Percentiles rank a stretch among this genome's conserved stretches.
Evolutionary conservation across 441 rosid genomes (phyloP).

Genomic region (Populus tomentosa): DNA sequence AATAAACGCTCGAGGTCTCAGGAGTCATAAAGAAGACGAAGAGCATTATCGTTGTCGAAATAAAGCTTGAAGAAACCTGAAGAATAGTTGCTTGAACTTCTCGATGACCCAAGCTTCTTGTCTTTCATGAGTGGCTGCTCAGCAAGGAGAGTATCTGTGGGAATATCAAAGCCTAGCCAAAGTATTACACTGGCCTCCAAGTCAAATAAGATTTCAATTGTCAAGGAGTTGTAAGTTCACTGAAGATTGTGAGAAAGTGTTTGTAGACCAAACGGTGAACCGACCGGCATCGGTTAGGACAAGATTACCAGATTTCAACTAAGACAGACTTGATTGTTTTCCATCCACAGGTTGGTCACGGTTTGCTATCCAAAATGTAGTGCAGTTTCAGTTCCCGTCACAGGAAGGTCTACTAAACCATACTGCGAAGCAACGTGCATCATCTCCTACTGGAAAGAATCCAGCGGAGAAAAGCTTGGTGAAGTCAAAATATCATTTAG

Average conservation of each 20-base stretch:
- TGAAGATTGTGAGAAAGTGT: not conserved
- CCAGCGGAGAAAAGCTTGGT: constrained; percentile 17
- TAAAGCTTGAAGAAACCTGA: constrained; percentile 23
- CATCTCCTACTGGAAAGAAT: constrained; percentile 13
- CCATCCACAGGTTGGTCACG: constrained; percentile 22
- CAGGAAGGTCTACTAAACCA: constrained; percentile 17
- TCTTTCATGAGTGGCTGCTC: constrained; percentile 18
- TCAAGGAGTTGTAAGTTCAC: constrained; percentile 1
- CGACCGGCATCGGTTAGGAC: constrained; percentile 11
- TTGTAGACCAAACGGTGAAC: constrained; percentile 8
- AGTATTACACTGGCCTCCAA: not conserved
- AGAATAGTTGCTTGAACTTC: constrained; percentile 18
- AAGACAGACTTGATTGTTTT: constrained; percentile 11
- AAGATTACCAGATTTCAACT: constrained; percentile 2
- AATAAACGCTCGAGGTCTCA: constrained; percentile 21
- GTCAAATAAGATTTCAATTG: constrained; percentile 16
- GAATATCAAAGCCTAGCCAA: constrained; percentile 33
- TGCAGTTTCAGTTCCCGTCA: not conserved
- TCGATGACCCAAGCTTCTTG: constrained; percentile 17
- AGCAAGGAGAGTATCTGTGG: constrained; percentile 34
- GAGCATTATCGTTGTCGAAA: constrained; percentile 27
- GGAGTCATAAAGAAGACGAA: constrained; percentile 23
- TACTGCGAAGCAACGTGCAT: constrained; percentile 23
- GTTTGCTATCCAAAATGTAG: constrained; percentile 28
- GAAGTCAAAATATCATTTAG: constrained; percentile 2